Conservation (phyloP, 164 flowering plant species). For the Nymphaea thermarum region DNA sequence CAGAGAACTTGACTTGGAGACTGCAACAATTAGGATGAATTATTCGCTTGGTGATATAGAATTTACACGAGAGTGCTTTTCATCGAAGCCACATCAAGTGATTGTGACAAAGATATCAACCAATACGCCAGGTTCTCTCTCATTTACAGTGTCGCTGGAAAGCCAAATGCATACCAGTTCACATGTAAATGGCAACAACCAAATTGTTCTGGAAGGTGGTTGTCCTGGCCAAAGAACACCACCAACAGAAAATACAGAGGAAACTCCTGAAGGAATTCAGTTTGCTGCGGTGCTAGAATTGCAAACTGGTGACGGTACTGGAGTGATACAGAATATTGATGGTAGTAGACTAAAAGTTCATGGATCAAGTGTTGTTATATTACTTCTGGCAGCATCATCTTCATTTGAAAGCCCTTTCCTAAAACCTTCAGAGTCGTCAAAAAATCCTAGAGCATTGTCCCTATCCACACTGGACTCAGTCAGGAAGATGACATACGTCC, state of each 20-base stretch:
- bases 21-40: constrained; percentile 53
- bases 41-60: constrained; percentile 51
- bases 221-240: constrained; percentile 57
- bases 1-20: constrained; percentile 82
- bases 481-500: constrained; percentile 37
- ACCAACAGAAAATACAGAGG: constrained; percentile 25
- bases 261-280: constrained; percentile 58
- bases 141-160: constrained; percentile 67
- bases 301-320: constrained; percentile 42
- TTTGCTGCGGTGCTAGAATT: constrained; percentile 62
- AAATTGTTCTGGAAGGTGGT: constrained; percentile 67
- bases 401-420: constrained; percentile 80
- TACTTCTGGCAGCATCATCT: constrained; percentile 65
- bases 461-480: constrained; percentile 24
- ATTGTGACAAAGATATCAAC: constrained; percentile 60
- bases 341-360: constrained; percentile 52
- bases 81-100: constrained; percentile 76
- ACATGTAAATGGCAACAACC: constrained; percentile 28
- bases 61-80: constrained; percentile 70
- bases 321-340: constrained; percentile 33
- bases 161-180: constrained; percentile 64
- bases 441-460: constrained; percentile 46
- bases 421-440: constrained; percentile 54
- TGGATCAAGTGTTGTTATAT: constrained; percentile 56
- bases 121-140: constrained; percentile 52